Evolutionary conservation across 257 asterid genomes (phyloP), one percentile per base, ranked within the genome.

Genomic region (Osmanthus fragrans): DNA sequence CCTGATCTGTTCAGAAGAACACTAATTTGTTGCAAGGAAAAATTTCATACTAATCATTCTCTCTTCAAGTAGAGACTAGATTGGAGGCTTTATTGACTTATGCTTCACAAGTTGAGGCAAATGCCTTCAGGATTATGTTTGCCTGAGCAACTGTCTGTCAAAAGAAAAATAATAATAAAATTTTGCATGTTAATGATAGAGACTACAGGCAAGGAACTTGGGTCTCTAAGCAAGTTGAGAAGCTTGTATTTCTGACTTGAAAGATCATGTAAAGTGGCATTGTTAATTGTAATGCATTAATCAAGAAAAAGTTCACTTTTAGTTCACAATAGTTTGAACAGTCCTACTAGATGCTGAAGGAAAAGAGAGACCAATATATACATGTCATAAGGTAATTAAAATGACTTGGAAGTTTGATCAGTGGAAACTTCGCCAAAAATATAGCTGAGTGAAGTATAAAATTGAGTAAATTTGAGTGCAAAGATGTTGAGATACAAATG

Each of bases 51-150:
- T 60, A 10, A 60, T 25, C 33, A 60, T 33, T 60, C 23, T 60
- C 18, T 25, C 18, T 21, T 21, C 68, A 60, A 60, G 67, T 8
- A 60, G 33, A 60, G 33, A 42, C 18, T 11, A 19, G 39, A 51
- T 40, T 71, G 30, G 60, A 40, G 39, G 58, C 54, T 71, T 40
- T 23, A 51, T 6, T 40, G 33, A 60, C 11, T 23, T 21, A 16
- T 70, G 49, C 39, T 40, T 71, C 75, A 42, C 34, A 23, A 42
- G 19, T 30, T 71, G 58, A 60, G 23, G 68, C 68, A 60, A 60
- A 5, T 25, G 16, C 32, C 68, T 60, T 60, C 68, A 9, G 68
- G 27, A 56, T 21, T 60, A 25, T 60, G 67, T 23, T 23, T 60
- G 33, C 13, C 18, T 21, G 33, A 21, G 32, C 12, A 60, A 60